phyloP scores from a whole-genome alignment of 495 filamentous ascomycete species.

The Wilcoxina mikolae region DNA sequence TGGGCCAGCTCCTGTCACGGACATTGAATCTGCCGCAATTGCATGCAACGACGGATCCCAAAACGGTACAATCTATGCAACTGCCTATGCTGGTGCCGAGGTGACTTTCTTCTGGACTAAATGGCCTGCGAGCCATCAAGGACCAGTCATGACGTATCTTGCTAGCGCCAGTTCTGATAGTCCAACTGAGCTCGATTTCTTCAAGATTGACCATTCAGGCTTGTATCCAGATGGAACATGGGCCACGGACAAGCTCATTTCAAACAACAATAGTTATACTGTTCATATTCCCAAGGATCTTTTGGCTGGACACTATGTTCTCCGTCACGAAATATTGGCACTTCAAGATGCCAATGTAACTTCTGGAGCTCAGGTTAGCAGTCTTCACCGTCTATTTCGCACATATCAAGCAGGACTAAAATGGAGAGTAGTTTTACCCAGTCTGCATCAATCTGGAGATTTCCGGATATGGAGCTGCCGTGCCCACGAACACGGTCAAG shows the following conservation, averaged over 20 bases:
- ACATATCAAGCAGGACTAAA: neutral
- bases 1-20: constrained; percentile 40
- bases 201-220: constrained; percentile 59
- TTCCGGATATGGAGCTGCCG: constrained; percentile 45
- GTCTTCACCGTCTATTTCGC: neutral
- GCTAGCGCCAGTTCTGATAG: too few relatives aligned
- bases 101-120: constrained; percentile 50
- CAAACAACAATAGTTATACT: constrained; percentile 49
- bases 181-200: constrained; percentile 26
- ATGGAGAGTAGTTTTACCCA: constrained; percentile 46
- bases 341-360: constrained; percentile 46
- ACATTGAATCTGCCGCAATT: constrained; percentile 41
- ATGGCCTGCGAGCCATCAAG: constrained; percentile 56
- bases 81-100: constrained; percentile 40
- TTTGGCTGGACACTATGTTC: constrained; percentile 57
- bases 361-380: constrained; percentile 50
- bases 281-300: constrained; percentile 54
- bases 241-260: constrained; percentile 52
- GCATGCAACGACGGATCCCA: constrained; percentile 43
- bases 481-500: constrained; percentile 40
- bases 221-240: constrained; percentile 47
- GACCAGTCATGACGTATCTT: too few relatives aligned
- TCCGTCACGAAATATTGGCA: constrained; percentile 70
- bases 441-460: constrained; percentile 63
- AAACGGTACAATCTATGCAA: constrained; percentile 38